Evolutionary conservation across 768 basidiomycete genomes (phyloP).

Genomic region (Amanita subjunquillea): DNA sequence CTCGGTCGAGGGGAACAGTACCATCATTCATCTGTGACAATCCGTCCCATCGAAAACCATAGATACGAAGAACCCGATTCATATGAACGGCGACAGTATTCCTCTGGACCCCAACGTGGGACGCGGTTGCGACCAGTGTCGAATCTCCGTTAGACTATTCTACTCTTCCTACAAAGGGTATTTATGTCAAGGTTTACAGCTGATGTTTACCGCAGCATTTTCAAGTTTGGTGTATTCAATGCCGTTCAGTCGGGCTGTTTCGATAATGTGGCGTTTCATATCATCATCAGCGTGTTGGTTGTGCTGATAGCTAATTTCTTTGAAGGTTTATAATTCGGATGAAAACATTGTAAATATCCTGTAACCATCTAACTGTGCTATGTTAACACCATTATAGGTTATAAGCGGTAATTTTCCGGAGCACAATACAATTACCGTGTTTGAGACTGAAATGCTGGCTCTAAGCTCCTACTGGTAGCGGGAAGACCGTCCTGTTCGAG

Average conservation of each 20-base stretch:
- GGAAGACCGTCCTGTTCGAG: constrained; percentile 94
- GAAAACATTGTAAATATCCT: constrained; percentile 50
- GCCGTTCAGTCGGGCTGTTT: constrained; percentile 83
- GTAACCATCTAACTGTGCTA: not conserved
- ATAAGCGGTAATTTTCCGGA: constrained; percentile 44
- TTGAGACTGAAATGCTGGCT: constrained; percentile 6
- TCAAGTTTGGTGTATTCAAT: constrained; percentile 89
- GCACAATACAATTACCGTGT: not conserved
- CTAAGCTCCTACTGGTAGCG: constrained; percentile 88
- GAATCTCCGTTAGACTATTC: constrained; percentile 47
- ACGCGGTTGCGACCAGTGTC: constrained; percentile 60
- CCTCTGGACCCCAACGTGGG: constrained; percentile 28
- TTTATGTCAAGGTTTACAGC: constrained; percentile 35
- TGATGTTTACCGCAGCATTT: constrained; percentile 68
- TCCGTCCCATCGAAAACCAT: not conserved
- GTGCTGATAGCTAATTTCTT: not conserved
- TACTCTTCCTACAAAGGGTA: not conserved
- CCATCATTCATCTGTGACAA: not conserved
- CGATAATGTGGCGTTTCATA: constrained; percentile 43
- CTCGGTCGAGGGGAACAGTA: not conserved
- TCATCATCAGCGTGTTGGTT: not conserved
- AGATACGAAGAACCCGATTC: not conserved
- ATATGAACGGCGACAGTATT: constrained; percentile 10
- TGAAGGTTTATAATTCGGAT: constrained; percentile 47
- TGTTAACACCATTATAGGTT: constrained; percentile 32